phyloP scores from a whole-genome alignment of 345 rosid genomes.

The Lepidium didymum region DNA sequence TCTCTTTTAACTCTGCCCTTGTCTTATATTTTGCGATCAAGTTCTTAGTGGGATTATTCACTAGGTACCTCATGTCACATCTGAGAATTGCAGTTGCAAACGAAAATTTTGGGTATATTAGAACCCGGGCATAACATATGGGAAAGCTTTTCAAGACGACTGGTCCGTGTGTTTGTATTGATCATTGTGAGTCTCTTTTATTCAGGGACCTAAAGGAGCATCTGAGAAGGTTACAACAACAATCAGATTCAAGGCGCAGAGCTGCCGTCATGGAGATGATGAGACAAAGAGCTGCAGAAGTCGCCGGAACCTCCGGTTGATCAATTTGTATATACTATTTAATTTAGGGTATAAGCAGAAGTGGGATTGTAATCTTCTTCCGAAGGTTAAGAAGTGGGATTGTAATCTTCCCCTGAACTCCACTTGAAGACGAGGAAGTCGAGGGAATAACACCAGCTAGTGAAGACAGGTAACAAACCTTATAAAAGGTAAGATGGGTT shows the following conservation, averaged over 20 bases:
- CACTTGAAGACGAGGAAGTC: background rate
- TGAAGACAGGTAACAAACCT: background rate
- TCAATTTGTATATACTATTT: slow-evolving; percentile 35
- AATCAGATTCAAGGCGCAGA: slow-evolving; percentile 96
- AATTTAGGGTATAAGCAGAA: slow-evolving; percentile 8
- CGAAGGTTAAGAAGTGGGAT: slow-evolving; percentile 16
- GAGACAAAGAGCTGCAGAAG: slow-evolving; percentile 99
- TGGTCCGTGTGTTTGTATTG: background rate
- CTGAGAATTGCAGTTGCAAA: background rate
- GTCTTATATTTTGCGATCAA: background rate
- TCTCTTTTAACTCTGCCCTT: background rate
- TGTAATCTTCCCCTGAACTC: slow-evolving; percentile 14
- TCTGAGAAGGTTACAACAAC: slow-evolving; percentile 89
- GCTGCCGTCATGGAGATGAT: slow-evolving; percentile 99
- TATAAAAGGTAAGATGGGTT: background rate
- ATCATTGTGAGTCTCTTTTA: slow-evolving; percentile 16
- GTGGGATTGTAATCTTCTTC: slow-evolving; percentile 12
- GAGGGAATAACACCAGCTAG: background rate
- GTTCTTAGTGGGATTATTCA: background rate
- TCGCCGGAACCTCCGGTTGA: slow-evolving; percentile 73
- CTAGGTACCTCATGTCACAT: background rate
- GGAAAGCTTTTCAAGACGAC: background rate
- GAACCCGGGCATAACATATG: background rate
- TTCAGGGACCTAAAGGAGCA: slow-evolving; percentile 94
- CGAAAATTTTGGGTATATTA: background rate